These are phyloP conservation scores for sweet orange (Citrus sinensis) DNA, from an alignment of 345 rosid genomes.

Conservation along the genomic window DVS_A1.0 CM039168.1:3240001-3240500, in stretches of 20 bases:
- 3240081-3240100: no score
- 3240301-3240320: background rate
- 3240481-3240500: background rate
- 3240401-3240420: background rate
- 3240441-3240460: background rate
- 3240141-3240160: no score
- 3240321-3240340: background rate
- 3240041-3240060: no score
- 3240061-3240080: no score
- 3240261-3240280: background rate
- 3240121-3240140: no score
- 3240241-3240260: background rate
- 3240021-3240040: no score
- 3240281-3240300: background rate
- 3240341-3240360: constrained; percentile 2
- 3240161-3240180: background rate
- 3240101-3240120: no score
- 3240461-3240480: background rate
- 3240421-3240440: background rate
- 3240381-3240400: background rate
- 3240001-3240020: no score
- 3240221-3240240: background rate
- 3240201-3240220: background rate
- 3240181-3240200: background rate
- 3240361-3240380: background rate